Base-by-base conservation (phyloP, 2,329 filamentous ascomycete species). In the Penicillium sp. region DNA sequence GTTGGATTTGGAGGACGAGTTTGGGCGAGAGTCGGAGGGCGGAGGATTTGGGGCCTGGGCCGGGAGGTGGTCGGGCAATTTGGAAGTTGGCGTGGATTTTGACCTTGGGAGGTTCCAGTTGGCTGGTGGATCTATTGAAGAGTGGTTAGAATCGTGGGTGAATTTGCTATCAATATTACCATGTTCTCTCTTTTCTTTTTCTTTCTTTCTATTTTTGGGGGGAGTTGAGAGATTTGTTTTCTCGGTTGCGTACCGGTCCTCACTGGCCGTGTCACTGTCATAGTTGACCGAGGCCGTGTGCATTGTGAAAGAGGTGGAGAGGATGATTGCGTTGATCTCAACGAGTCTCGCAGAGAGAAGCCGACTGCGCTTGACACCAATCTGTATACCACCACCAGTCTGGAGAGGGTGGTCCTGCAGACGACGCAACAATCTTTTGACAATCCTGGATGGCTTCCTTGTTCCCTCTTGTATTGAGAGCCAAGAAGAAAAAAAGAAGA, bases 1-100 rank as follows among this genome's bases (percentile, higher is more conserved):
- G 64, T 54, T 67, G 64, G 45, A 67, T 60, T 56, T 67, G 64
- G 2, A 67, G 59, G 4, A 64, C 52, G 24, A 66, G 53, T 24
- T 60, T 61, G 8, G 64, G 51, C 26, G 55, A 51, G 36, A 66
- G 54, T 4, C 63, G 59, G 9, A 67, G 52, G 29, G 29, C 7
- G 5, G 53, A 51, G 24, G 58, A 59, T 57, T 64, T 66, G 9
- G 63, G 18, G 18, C 18, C 18, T 18, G 18, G 18, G 18, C 18
- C 18, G 18, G 18, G 59, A 4, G 64, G 59, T 9, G 63, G 64
- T 28, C 56, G 59, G 8, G 64, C 64, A 32, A 66, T 57, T 36
- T 59, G 55, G 47, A 67, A 67, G 28, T 51, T 53, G 13, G 56
- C 52, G 37, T 57, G 54, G 27, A 58, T 60, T 54, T 62, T 62